Base-by-base conservation (phyloP, 164 flowering plant species). In the Vitis cinerea region DNA sequence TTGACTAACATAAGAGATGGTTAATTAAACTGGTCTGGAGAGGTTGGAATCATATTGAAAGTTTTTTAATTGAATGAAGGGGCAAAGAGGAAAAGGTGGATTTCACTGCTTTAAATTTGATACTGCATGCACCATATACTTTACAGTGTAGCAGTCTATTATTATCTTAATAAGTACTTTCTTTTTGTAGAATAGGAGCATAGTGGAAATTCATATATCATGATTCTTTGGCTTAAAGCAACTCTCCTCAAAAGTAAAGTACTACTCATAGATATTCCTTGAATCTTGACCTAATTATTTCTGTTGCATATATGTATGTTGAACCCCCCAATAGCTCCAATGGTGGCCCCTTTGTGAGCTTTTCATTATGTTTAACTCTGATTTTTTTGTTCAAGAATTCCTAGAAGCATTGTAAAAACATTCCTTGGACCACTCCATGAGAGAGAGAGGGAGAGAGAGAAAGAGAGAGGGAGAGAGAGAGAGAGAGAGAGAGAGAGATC, bases 351-450 rank as follows among this genome's bases (percentile, higher is more conserved):
- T 23, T 14, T 31, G n/a, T 57, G 2, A 51, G 29, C 53, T 49
- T 58, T 66, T 66, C 56, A 63, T 62, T 62, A 13, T 54, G 29
- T 58, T 51, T 59, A 66, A 14, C 67, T 65, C 49, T 58, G 72
- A 51, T 37, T 37, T 58, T 75, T 37, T 12, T 37, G 48, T 23
- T 64, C 55, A 57, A 68, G 29, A 64, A 65, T 61, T 65, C 54
- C 64, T 9, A 67, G 7, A 77, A 66, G 68, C 62, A 29, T 59
- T 73, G 63, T 62, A 37, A 60, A 77, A 66, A 66, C 74, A 74
- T 64, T 78, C 72, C 70, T 74, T 74, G 80, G 75, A 70, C 77
- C 77, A 74, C 72, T 66, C 52, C 74, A 77, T 58, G 23, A 71
- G 52, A 58, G 57, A 31, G 14, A 52, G 50, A 61, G 65, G 63